Evolutionary conservation across 345 rosid species (phyloP), one percentile per base, ranked within the genome.

Genomic region (Microcos paniculata): DNA sequence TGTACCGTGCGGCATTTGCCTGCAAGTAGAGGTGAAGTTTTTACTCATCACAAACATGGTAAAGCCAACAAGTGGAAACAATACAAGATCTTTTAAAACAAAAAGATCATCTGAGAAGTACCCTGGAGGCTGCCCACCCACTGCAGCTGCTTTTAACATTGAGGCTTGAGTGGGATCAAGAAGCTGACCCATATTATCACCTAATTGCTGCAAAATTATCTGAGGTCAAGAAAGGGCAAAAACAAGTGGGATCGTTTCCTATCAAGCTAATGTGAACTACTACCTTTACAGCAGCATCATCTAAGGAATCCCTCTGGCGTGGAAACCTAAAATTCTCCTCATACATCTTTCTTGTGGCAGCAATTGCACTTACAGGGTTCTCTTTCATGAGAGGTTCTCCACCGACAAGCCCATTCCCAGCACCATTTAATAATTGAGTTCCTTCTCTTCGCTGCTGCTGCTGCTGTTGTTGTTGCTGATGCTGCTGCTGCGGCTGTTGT

Each of bases 271-370:
- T 42, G 3, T 30, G 16, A 76, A 45, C 16, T 3, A 35, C 2
- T 67, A 88, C 94, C 89, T 88, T 90, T 74, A 77, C 63, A 53
- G 86, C 73, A 45, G 81, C 78, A 76, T 82, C 86, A 71, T 80
- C 88, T 62, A 79, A 51, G 62, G 90, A 74, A 78, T 88, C 90
- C 75, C 84, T 81, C 75, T 81, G 88, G 52, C 78, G 79, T 52
- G 94, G 90, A 84, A 83, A 87, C 79, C 87, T 90, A 69, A 82
- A 78, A 56, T 68, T 77, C 43, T 85, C 92, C 76, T 90, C 91
- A 7, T 82, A 83, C 73, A 84, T 70, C 84, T 87, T 84, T 78
- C 85, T 61, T 33, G 90, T 80, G 74, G 82, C 74, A 19, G 83
- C 75, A 79, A 67, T 88, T 58, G 86, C 84, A 70, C 77, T 79